Percentiles rank a stretch among this genome's conserved stretches.
phyloP scores from a whole-genome alignment of 768 basidiomycete species.

The Xerocomellus chrysenteron region DNA sequence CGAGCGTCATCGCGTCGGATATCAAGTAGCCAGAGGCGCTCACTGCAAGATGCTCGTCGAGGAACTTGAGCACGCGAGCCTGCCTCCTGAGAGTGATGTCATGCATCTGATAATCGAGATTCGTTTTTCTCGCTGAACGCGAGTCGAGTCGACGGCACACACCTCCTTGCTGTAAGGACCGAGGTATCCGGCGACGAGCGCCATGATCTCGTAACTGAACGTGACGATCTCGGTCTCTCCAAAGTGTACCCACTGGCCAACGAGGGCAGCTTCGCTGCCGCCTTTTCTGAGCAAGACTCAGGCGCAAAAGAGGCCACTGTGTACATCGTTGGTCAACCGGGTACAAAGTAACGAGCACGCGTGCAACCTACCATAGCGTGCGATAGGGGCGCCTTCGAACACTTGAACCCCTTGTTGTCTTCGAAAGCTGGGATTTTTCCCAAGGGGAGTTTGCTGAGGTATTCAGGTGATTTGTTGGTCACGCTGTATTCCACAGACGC shows the following conservation, averaged over 20 bases:
- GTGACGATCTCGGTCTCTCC: conserved; percentile 25
- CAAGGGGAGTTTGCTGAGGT: conserved; percentile 28
- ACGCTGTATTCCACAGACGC: conserved; percentile 24
- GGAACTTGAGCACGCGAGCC: conserved; percentile 21
- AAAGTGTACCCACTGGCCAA: conserved; percentile 34
- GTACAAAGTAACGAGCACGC: background rate
- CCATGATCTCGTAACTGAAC: conserved; percentile 22
- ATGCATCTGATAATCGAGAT: conserved; percentile 14
- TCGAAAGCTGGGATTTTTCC: conserved; percentile 32
- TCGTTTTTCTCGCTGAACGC: background rate
- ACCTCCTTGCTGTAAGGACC: conserved; percentile 27
- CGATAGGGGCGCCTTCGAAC: conserved; percentile 30
- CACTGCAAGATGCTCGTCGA: conserved; percentile 25
- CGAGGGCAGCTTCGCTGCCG: conserved; percentile 22
- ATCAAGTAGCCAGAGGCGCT: conserved; percentile 23
- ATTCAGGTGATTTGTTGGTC: conserved; percentile 29
- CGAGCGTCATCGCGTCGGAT: conserved; percentile 25
- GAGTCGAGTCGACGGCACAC: background rate
- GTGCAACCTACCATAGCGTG: conserved; percentile 24
- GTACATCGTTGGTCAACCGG: background rate
- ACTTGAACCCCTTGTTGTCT: conserved; percentile 21
- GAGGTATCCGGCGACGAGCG: conserved; percentile 14
- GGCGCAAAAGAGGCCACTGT: conserved; percentile 29
- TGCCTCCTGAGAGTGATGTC: conserved; percentile 16
- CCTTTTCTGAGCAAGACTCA: conserved; percentile 27